These are phyloP conservation scores for Vanderwaltozyma yarrowii DNA, from an alignment of 805 yeast genomes.

Conservation along the genomic window DNA sequence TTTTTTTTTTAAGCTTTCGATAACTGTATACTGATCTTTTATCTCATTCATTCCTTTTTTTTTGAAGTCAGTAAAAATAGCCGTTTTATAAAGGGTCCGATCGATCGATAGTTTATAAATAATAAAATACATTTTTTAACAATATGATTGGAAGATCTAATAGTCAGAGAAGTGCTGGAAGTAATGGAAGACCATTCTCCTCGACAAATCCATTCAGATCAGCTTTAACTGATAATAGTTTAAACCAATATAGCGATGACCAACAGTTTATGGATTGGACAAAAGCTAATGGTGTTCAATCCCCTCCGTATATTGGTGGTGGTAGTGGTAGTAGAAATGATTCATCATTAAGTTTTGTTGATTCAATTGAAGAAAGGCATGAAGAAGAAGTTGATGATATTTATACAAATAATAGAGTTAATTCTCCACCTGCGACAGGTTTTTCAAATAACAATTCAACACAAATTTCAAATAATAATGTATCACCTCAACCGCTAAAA, in stretches of 20 bases:
- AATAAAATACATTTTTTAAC: too few species aligned
- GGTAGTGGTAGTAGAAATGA: constrained; percentile 19
- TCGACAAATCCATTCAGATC: constrained; percentile 67
- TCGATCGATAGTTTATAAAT: too few species aligned
- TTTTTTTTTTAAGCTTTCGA: too few species aligned
- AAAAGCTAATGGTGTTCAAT: constrained; percentile 8
- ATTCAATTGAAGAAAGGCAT: constrained; percentile 32
- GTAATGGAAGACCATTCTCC: constrained; percentile 36
- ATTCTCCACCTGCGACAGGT: constrained; percentile 18
- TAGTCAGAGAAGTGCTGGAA: constrained; percentile 16
- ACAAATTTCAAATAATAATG: background rate
- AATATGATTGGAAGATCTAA: constrained; percentile 15
- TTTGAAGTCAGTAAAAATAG: too few species aligned
- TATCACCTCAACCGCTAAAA: background rate
- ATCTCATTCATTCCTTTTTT: too few species aligned
- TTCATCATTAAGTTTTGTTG: constrained; percentile 34
- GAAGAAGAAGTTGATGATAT: constrained; percentile 8
- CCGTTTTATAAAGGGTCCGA: too few species aligned
- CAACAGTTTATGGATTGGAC: constrained; percentile 52
- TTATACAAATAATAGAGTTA: constrained; percentile 11
- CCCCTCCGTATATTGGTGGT: constrained; percentile 6
- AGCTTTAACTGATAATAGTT: constrained; percentile 27
- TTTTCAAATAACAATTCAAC: constrained; percentile 26
- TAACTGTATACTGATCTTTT: too few species aligned
- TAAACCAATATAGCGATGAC: constrained; percentile 22